Evolutionary conservation across 2,329 filamentous ascomycete genomes (phyloP).

Genomic region (Chaetomium globosum): DNA sequence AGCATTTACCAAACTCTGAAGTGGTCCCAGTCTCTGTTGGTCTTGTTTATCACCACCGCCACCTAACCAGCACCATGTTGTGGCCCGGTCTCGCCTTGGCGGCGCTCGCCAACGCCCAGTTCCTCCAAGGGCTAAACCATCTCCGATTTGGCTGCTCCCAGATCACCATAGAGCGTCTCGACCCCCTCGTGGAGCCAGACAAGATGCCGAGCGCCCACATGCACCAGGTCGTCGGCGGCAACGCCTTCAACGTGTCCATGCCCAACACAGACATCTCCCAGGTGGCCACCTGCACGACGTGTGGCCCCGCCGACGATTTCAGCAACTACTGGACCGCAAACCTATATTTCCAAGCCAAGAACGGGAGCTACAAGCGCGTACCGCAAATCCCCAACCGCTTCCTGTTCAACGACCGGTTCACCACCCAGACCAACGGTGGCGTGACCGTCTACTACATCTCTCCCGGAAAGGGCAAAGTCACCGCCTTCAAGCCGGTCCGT

Average conservation of each 20-base stretch:
- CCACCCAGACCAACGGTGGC: constrained; percentile 5
- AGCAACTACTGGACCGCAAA: constrained; percentile 14
- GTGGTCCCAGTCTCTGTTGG: background rate
- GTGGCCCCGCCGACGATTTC: constrained; percentile 1
- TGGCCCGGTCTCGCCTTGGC: background rate
- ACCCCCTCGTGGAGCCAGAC: constrained; percentile 15
- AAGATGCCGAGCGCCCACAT: constrained; percentile 7
- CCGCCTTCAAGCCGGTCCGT: constrained; percentile 9
- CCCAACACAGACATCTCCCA: constrained; percentile 8
- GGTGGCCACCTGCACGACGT: constrained; percentile 3
- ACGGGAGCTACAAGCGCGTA: constrained; percentile 7
- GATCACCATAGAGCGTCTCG: constrained; percentile 16
- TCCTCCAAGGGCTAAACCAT: constrained; percentile 10
- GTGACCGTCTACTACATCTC: constrained; percentile 11
- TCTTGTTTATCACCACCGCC: background rate
- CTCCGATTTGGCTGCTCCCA: constrained; percentile 11
- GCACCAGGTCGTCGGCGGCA: constrained; percentile 8
- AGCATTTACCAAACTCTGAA: background rate
- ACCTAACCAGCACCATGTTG: background rate
- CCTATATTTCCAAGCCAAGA: background rate
- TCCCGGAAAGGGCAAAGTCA: background rate
- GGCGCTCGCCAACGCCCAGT: constrained; percentile 12
- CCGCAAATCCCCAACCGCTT: constrained; percentile 6
- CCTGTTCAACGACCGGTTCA: constrained; percentile 11
- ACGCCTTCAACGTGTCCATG: constrained; percentile 17